Evolutionary conservation across 768 basidiomycete genomes (phyloP), one percentile per base, ranked within the genome.

Genomic region (Psilocybe azurescens): DNA sequence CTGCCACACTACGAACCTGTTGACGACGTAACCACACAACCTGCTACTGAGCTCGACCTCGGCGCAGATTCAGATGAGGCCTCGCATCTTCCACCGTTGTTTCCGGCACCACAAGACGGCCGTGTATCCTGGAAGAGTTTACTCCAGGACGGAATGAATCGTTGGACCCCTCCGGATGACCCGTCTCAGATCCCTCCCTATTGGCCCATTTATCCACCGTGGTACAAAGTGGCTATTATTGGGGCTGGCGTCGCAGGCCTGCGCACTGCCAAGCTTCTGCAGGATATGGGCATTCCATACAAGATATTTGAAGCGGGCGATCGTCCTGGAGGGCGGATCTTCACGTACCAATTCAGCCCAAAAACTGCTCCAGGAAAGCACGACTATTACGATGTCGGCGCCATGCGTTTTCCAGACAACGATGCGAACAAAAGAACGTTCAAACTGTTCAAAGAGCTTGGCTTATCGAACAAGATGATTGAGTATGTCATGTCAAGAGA

Each of bases 391-490:
- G 69, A 70, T 33, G 59, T 75, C 29, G 78, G 78, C n/a, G 78
- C 77, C 5, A 79, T 78, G 77, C 72, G 77, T 41, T 79, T 71
- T 60, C 78, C 77, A 13, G 32, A 64, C 8, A 69, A 65, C 60
- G 66, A 47, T 47, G 46, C 62, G 60, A 59, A 59, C n/a, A 24
- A 56, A 2, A 60, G 48, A 39, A 59, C 49, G 5, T 59, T 59
- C 28, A 54, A 67, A 29, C 41, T 62, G 53, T 61, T 60, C 55
- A 38, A 61, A 57, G 38, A 56, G 41, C 41, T 59, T 13, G 48
- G 53, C n/a, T 29, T 62, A 28, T 54, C 59, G 32, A 48, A 54
- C 11, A 30, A 54, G 50, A 24, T 24, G 24, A 24, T 24, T 24
- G 24, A 24, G 24, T 24, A 24, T 24, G 24, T 24, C 24, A 24